Base-by-base conservation (phyloP, 164 flowering plant species). In the Sedum album region DNA sequence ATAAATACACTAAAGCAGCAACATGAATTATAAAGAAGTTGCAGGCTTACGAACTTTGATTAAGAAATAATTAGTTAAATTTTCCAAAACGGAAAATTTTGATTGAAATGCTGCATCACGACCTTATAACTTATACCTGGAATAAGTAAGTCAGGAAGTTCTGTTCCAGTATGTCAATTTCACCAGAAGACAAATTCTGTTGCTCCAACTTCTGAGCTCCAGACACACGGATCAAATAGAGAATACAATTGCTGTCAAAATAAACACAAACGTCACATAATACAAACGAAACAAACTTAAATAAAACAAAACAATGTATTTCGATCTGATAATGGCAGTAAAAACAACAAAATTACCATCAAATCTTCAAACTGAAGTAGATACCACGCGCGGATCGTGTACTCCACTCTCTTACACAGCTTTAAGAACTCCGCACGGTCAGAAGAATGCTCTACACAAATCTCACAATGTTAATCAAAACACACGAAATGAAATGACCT, bases 341-440 rank as follows among this genome's bases (percentile, higher is more conserved):
- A 38, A 17, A 14, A 18, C 38, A 25, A 68, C 57, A 48, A 39
- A 3, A 44, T 15, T 79, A 91, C 99, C 99, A 94, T 88, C 71
- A 94, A 77, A 77, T 94, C 99, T 81, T 94, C 99, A 76, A 91
- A 94, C 60, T 94, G 95, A n/a, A 90, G 81, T 66, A 80, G 81
- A 79, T 90, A 88, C 99, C 99, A 91, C 69, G 99, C 96, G 31
- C 97, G 86, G 75, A 94, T 81, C 6, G 89, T 94, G 76, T 88
- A 89, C 73, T 94, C 98, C 41, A 91, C 79, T 80, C 97, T 83
- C 86, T 88, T 89, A 77, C 92, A 89, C 13, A 94, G 83, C 83
- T 86, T 94, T 68, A 91, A 61, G 76, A 94, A 94, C 78, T 94
- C 97, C 20, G 83, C 79, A 49, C 88, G 77, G 35, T 94, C 96